These are phyloP conservation scores for Scutellaria baicalensis DNA, from an alignment of 257 asterid genomes.

Conservation along the genomic window DNA sequence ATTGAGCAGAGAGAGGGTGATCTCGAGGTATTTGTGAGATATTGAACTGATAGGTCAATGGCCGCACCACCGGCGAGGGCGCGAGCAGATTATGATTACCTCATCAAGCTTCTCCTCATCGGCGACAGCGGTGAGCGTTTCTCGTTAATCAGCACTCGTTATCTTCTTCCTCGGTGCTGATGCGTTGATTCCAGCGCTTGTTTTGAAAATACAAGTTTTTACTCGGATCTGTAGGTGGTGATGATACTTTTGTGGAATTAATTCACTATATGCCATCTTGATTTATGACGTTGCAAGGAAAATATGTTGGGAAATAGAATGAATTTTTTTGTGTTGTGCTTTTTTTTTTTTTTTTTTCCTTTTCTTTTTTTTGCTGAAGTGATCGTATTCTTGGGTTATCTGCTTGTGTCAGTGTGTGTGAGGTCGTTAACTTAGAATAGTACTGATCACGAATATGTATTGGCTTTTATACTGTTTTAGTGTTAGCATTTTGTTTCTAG, in stretches of 20 bases:
- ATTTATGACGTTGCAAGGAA: neutral
- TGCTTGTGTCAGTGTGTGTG: neutral
- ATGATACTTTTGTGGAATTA: neutral
- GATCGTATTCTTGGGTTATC: neutral
- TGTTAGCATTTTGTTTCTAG: neutral
- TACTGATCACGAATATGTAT: neutral
- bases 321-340: neutral
- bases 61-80: constrained; percentile 71
- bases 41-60: constrained; percentile 31
- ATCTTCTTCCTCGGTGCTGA: neutral
- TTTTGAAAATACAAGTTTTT: neutral
- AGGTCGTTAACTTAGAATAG: neutral
- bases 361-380: neutral
- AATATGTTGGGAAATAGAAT: neutral
- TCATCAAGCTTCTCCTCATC: constrained; percentile 64
- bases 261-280: constrained; percentile 4
- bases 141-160: neutral
- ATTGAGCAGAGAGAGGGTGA: constrained; percentile 12
- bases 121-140: constrained; percentile 47
- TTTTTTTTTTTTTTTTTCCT: neutral
- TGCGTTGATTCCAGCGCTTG: neutral
- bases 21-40: constrained; percentile 5
- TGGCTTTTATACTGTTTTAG: neutral
- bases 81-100: constrained; percentile 60
- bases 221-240: constrained; percentile 21